Base-by-base conservation (phyloP, 2,329 filamentous ascomycete species). In the Fusarium nematophilum region DNA sequence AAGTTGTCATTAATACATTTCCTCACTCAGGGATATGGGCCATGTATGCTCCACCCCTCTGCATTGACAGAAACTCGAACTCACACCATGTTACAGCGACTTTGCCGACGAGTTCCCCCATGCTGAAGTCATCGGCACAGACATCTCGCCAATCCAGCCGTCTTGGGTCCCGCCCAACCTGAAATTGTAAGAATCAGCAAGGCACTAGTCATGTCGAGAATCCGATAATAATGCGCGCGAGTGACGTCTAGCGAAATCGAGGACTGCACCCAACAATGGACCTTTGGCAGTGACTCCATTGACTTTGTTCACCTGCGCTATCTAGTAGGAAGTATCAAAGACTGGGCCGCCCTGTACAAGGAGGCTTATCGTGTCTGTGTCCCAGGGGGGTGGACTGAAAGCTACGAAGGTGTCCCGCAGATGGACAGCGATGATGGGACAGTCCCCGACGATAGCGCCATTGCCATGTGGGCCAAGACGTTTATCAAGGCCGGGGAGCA, bases 291-390 rank as follows among this genome's bases (percentile, higher is more conserved):
- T 1, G 49, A 54, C 48, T 70, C 77, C 23, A 84, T 86, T 62
- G 85, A 89, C 70, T 85, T 81, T 63, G 81, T 89, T 51, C 87
- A 88, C 67, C 82, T 83, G 4, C 80, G 83, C 34, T 77, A 83
- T 62, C 73, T 88, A 53, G 74, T 80, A 3, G 86, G 86, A 27
- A 80, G 80, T 52, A 81, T 88, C 51, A 71, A 75, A 7, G 85
- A 86, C 62, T 88, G 85, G 72, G 76, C 78, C 17, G 75, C 78
- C 10, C 70, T 88, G 9, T 79, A 87, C 55, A 71, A 73, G 33
- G 80, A 83, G 55, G 72, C 81, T 2, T 84, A 75, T 66, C 76
- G 76, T 49, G 79, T 83, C 51, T 75, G 86, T 15, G 81, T 80
- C 57, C 85, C 86, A 0, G 86, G 85, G 11, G 86, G 82, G 6